Evolutionary conservation across 129 eudicot genomes (phyloP).

Genomic region (Calendula officinalis): DNA sequence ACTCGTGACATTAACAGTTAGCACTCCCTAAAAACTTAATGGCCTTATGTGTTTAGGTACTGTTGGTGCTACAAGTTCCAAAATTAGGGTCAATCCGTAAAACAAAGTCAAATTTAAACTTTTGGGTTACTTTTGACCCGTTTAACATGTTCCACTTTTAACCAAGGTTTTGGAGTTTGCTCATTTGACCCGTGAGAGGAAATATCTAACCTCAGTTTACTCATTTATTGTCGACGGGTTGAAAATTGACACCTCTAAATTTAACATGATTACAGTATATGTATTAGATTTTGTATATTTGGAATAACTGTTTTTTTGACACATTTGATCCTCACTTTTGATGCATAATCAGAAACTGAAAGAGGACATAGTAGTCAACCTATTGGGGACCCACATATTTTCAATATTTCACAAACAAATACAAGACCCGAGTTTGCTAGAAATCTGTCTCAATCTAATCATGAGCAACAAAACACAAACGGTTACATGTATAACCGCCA

Average conservation of each 20-base stretch:
- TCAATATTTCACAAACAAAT: constrained; percentile 44
- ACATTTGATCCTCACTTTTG: neutral
- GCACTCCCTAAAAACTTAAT: no score
- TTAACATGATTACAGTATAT: neutral
- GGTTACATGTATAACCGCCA: constrained; percentile 56
- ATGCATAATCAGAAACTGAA: constrained; percentile 44
- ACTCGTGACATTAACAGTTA: no score
- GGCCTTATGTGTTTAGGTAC: no score
- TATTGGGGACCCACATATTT: constrained; percentile 45
- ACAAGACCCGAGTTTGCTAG: constrained; percentile 53
- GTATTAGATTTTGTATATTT: neutral
- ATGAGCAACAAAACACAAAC: constrained; percentile 52
- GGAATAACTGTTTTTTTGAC: neutral
- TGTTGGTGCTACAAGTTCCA: no score
- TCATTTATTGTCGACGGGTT: no score
- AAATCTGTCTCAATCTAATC: constrained; percentile 44
- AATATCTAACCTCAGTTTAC: no score
- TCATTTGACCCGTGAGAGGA: no score
- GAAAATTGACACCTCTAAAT: neutral
- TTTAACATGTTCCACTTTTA: no score
- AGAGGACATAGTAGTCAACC: constrained; percentile 55
- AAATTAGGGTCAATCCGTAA: no score
- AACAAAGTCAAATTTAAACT: no score
- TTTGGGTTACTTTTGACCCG: no score
- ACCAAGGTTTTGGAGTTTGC: no score